Conservation (phyloP, 2,329 filamentous ascomycete species). For the Pestalotiopsis sp. region DNA sequence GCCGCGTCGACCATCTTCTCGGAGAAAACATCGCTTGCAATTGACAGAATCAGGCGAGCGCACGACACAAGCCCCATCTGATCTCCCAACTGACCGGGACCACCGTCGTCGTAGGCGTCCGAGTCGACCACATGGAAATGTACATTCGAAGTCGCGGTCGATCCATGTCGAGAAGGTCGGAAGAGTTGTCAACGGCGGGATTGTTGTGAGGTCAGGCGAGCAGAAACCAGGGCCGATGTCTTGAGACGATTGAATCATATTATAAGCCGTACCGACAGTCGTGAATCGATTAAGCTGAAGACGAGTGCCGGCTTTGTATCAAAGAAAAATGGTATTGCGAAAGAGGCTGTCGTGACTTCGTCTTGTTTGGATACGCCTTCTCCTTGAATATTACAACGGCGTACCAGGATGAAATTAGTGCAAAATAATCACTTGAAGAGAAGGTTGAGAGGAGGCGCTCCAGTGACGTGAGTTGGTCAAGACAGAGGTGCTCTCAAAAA, state of each 20-base stretch:
- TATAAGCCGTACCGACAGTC: conserved; percentile 24
- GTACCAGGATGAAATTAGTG: conserved; percentile 42
- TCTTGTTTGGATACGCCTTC: conserved; percentile 43
- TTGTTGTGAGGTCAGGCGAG: background rate
- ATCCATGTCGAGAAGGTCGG: background rate
- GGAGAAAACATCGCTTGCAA: background rate
- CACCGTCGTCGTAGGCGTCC: background rate
- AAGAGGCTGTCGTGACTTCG: conserved; percentile 50
- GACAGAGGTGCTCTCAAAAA: conserved; percentile 12
- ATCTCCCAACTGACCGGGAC: background rate
- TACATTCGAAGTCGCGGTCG: background rate
- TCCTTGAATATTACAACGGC: conserved; percentile 41
- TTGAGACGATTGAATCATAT: conserved; percentile 21
- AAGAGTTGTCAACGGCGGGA: background rate
- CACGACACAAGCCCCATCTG: background rate
- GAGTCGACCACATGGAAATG: background rate
- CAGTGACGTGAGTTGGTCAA: conserved; percentile 11
- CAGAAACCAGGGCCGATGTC: conserved; percentile 30
- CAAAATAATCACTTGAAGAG: conserved; percentile 28
- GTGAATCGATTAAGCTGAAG: conserved; percentile 24
- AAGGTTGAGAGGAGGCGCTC: conserved; percentile 16
- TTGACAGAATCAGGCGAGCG: background rate
- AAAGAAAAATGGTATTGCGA: conserved; percentile 36
- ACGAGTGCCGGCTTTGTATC: conserved; percentile 27
- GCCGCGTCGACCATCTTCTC: background rate